Evolutionary conservation across 768 basidiomycete genomes (phyloP).

Genomic region (Auricularia cornea): DNA sequence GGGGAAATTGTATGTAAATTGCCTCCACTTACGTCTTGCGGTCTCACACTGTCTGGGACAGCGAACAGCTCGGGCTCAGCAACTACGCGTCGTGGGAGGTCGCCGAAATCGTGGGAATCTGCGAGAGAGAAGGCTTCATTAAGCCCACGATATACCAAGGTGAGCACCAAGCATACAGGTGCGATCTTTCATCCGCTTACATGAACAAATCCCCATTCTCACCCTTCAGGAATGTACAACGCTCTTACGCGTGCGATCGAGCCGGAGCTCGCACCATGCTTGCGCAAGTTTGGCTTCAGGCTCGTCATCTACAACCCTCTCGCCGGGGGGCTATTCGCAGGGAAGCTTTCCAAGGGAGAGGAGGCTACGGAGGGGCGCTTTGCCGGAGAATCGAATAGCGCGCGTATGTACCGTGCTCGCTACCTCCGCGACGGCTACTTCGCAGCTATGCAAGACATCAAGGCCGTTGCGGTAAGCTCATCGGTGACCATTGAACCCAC

Average conservation of each 20-base stretch:
- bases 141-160: conserved; percentile 50
- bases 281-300: conserved; percentile 48
- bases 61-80: conserved; percentile 55
- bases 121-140: conserved; percentile 44
- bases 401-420: conserved; percentile 37
- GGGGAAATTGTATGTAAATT: conserved; percentile 39
- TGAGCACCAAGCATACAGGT: too few species aligned
- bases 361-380: conserved; percentile 32
- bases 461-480: conserved; percentile 31
- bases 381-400: conserved; percentile 27
- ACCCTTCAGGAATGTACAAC: conserved; percentile 38
- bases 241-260: conserved; percentile 41
- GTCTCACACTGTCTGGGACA: conserved; percentile 9
- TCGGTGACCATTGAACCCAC: not conserved
- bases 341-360: conserved; percentile 33
- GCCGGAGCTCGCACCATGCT: conserved; percentile 45
- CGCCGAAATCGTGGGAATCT: conserved; percentile 51
- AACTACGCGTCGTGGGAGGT: conserved; percentile 56
- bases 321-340: conserved; percentile 51
- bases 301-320: conserved; percentile 52
- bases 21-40: not conserved
- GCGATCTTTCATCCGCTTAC: too few species aligned
- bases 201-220: too few species aligned
- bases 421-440: conserved; percentile 38
- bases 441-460: conserved; percentile 34